A percentile compares a stretch with the other conserved stretches of the same genome.
These are phyloP conservation scores for Gleditsia sinensis DNA, from an alignment of 306 rosid genomes.

Conservation along the genomic window DNA sequence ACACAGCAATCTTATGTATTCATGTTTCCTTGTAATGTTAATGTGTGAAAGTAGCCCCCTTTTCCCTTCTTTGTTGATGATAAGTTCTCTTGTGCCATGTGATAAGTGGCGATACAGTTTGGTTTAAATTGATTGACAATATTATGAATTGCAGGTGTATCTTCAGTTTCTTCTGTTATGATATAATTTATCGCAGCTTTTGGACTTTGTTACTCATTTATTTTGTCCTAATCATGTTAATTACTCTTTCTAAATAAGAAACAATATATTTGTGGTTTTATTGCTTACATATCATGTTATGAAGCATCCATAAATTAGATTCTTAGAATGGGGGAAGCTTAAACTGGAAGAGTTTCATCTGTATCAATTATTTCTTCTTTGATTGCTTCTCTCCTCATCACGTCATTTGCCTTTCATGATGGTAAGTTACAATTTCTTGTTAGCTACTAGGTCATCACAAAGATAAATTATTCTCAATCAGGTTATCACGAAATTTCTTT, in stretches of 20 bases:
- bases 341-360: conserved; percentile 20
- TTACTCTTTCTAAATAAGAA: not conserved
- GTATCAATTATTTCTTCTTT: conserved; percentile 31
- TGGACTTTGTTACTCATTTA: conserved; percentile 20
- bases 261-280: not conserved
- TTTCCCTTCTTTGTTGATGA: conserved; percentile 43
- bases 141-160: conserved; percentile 52
- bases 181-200: conserved; percentile 41
- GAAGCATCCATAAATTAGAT: conserved; percentile 26
- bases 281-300: conserved; percentile 29
- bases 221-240: conserved; percentile 14
- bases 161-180: conserved; percentile 26
- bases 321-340: conserved; percentile 14
- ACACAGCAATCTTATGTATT: conserved; percentile 66
- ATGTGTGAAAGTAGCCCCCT: conserved; percentile 50
- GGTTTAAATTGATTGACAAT: conserved; percentile 45
- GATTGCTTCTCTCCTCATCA: conserved; percentile 5
- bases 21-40: conserved; percentile 59
- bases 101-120: conserved; percentile 40
- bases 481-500: not conserved
- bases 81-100: conserved; percentile 44
- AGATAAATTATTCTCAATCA: not conserved
- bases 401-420: conserved; percentile 12
- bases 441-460: conserved; percentile 13
- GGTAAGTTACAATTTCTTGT: conserved; percentile 33